Evolutionary conservation across 2,329 filamentous ascomycete species (phyloP), one percentile per base, ranked within the genome.

Genomic region (Endothia cerciana): DNA sequence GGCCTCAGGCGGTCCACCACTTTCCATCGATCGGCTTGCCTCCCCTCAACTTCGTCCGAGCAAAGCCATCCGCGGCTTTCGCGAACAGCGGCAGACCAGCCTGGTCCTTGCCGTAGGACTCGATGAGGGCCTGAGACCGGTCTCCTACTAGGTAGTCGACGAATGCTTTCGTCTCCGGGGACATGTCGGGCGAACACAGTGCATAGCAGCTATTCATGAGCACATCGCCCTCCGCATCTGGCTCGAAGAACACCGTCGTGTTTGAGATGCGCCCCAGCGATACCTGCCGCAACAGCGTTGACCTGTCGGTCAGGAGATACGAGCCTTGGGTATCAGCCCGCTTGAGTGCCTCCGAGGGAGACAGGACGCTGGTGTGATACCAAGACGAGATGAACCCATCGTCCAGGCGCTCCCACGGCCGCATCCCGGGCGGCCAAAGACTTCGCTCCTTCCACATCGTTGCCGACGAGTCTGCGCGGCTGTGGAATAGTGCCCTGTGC

Each of bases 131-230:
- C 28, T 65, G 63, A 4, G 63, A 57, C n/a, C 58, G 40, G 6
- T 65, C 47, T 36, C 17, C n/a, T 6, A 57, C 17, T 2, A 66
- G 40, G n/a, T 66, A 64, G 33, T 61, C 60, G 38, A 68, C 38
- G 25, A 68, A 68, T 4, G 33, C 38, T 8, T 45, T 40, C 6
- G 36, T 36, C 22, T 66, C 63, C 5, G 17, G 28, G 4, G 66
- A 33, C 38, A 60, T 19, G 6, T 22, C 4, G 13, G 61, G 51
- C 4, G 64, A 55, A 22, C 51, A 62, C 51, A 64, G 38, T 13
- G 49, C 64, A 40, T 60, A 64, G 51, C 66, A 68, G 49, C 64
- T 63, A 19, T 66, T 66, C 64, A 68, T 66, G 22, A 66, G 57
- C 22, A 62, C 53, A 19, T 66, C 47, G 11, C 61, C 30, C n/a